Evolutionary conservation across 257 asterid species (phyloP).

Genomic region (Solanum pimpinellifolium): DNA sequence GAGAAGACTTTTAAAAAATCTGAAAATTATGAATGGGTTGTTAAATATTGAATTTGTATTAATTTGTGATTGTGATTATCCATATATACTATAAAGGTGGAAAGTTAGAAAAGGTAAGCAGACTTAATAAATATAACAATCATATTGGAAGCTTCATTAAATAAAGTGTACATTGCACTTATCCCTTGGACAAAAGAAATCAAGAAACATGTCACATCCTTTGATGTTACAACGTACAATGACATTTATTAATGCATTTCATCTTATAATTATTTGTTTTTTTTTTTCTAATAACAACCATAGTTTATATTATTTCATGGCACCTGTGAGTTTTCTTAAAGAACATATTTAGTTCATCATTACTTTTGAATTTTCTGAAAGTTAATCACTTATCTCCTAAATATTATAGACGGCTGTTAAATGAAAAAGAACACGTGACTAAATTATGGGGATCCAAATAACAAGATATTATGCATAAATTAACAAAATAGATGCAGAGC

Average conservation of each 20-base stretch:
- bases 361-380: background rate
- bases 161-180: background rate
- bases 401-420: background rate
- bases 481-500: no score
- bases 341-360: no score
- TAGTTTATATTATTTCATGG: no score
- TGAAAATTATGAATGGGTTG: background rate
- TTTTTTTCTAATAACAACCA: no score
- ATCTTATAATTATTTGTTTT: no score
- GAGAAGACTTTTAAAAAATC: background rate
- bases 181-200: background rate
- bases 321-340: no score
- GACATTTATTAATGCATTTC: background rate
- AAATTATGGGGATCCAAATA: background rate
- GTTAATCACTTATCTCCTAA: background rate
- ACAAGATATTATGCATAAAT: background rate
- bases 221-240: no score
- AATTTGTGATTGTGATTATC: background rate
- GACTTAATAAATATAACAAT: background rate
- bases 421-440: background rate
- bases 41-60: background rate
- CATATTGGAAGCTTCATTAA: background rate
- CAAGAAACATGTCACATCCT: background rate
- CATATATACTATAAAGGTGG: background rate
- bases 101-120: background rate